phyloP scores from a whole-genome alignment of 208 protist species.

The Leishmania tropica region DNA sequence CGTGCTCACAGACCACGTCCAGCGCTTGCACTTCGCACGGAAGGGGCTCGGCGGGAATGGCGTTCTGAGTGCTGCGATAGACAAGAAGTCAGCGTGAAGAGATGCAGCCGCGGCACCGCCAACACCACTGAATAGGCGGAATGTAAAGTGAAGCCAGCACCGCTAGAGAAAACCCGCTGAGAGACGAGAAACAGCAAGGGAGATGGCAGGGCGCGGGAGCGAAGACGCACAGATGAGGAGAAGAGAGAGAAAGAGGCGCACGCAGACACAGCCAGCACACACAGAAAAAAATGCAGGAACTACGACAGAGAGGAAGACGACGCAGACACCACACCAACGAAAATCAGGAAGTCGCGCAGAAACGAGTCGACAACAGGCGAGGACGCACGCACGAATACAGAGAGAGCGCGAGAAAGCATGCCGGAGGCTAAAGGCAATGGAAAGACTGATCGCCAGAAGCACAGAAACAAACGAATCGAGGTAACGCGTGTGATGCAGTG shows the following conservation, averaged over 20 bases:
- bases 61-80: neutral
- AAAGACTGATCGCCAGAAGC: neutral
- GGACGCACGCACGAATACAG: neutral
- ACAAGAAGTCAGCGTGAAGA: neutral
- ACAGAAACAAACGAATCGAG: neutral
- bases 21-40: neutral
- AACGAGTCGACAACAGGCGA: neutral
- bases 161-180: neutral
- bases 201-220: neutral
- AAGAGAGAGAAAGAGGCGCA: neutral
- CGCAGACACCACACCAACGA: neutral
- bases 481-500: neutral
- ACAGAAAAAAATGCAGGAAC: neutral
- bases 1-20: neutral
- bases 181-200: neutral
- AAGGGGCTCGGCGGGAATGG: neutral
- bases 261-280: neutral
- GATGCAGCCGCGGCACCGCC: neutral
- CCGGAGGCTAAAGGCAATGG: neutral
- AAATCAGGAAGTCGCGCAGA: neutral
- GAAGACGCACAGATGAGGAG: neutral
- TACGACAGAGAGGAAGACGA: neutral
- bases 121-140: neutral
- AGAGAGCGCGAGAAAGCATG: neutral
- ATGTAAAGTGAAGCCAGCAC: neutral